Percentiles rank a stretch among this genome's conserved stretches.
Conservation (phyloP, 2,329 filamentous ascomycete genomes). For the Xylaria sp. region DNA sequence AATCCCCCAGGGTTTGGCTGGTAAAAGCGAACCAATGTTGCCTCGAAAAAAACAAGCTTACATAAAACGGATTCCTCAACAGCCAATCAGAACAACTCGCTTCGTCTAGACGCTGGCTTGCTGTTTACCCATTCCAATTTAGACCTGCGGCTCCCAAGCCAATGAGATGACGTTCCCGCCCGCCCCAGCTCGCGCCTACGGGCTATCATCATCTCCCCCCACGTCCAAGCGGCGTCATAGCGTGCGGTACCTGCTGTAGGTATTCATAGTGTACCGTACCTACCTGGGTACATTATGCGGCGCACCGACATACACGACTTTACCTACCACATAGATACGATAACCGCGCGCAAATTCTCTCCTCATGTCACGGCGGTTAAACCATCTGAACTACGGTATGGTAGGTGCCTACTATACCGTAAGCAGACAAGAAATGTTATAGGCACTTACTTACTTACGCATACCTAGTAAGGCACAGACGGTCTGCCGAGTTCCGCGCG, state of each 20-base stretch:
- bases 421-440: too few relatives aligned
- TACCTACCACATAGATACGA: neutral
- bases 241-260: neutral
- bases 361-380: neutral
- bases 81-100: neutral
- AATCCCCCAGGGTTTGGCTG: conserved; percentile 20
- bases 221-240: conserved; percentile 9
- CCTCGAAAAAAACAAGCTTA: neutral
- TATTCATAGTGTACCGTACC: neutral
- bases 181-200: neutral
- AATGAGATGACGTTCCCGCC: conserved; percentile 16
- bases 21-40: neutral
- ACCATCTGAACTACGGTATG: neutral
- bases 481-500: conserved; percentile 29
- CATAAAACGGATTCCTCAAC: neutral
- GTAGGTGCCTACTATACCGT: neutral
- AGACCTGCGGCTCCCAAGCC: conserved; percentile 19
- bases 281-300: neutral
- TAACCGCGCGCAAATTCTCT: conserved; percentile 12
- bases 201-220: neutral
- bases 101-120: neutral
- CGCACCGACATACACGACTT: neutral
- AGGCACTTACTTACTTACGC: neutral
- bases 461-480: neutral
- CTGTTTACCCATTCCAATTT: conserved; percentile 7